Conservation (phyloP, 805 yeast genomes). For the Spathaspora sp. region DNA sequence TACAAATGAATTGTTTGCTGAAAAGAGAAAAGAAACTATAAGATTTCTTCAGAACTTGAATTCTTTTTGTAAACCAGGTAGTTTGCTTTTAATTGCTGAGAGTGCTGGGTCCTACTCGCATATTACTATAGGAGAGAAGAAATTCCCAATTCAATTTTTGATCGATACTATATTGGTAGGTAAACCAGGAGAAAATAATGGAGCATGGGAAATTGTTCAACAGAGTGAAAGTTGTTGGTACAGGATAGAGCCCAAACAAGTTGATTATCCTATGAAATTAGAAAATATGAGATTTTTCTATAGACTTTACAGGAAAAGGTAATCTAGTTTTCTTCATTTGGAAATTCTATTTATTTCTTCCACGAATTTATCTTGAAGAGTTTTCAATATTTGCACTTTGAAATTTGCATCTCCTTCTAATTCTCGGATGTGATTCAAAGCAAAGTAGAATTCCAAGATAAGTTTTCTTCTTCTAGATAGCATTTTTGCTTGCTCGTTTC, state of each 20-base stretch:
- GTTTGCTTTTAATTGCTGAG: slow-evolving; percentile 67
- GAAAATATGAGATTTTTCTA: slow-evolving; percentile 89
- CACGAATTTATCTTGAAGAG: slow-evolving; percentile 3
- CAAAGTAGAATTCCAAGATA: slow-evolving; percentile 7
- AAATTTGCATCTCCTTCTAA: slow-evolving; percentile 1
- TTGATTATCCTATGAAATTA: slow-evolving; percentile 61
- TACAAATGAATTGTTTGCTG: slow-evolving; percentile 80
- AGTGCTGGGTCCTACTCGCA: slow-evolving; percentile 90
- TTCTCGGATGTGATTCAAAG: slow-evolving; percentile 5
- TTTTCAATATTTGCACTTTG: slow-evolving; percentile 3
- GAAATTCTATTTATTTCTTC: neutral
- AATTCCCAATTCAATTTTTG: slow-evolving; percentile 78
- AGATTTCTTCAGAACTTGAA: slow-evolving; percentile 54
- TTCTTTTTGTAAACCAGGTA: slow-evolving; percentile 48
- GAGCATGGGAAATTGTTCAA: slow-evolving; percentile 64
- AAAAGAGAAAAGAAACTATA: slow-evolving; percentile 59
- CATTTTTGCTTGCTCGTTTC: slow-evolving; percentile 1
- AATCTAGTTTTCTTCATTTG: neutral
- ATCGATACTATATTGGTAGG: slow-evolving; percentile 71
- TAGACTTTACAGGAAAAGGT: slow-evolving; percentile 62
- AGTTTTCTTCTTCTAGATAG: slow-evolving; percentile 5
- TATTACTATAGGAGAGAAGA: slow-evolving; percentile 69
- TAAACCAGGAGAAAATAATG: slow-evolving; percentile 33
- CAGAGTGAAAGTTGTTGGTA: slow-evolving; percentile 81
- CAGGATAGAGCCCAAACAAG: slow-evolving; percentile 46